phyloP scores from a whole-genome alignment of 768 basidiomycete species.

The Boletus rex-veris region DNA sequence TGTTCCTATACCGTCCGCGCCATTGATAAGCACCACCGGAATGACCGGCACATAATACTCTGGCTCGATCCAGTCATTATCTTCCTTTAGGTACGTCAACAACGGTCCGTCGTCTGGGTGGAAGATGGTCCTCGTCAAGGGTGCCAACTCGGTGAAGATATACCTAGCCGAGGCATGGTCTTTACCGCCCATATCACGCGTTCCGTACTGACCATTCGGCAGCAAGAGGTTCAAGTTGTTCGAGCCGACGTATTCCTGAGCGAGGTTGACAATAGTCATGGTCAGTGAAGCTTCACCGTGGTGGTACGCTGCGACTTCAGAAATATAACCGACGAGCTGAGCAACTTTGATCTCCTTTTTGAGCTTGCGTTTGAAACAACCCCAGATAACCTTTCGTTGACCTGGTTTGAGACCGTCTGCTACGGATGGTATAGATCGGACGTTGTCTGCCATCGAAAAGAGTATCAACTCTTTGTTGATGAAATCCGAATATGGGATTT shows the following conservation, averaged over 20 bases:
- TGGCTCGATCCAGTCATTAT: conserved; percentile 83
- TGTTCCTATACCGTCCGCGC: conserved; percentile 96
- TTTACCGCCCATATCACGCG: conserved; percentile 89
- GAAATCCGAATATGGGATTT: conserved; percentile 89
- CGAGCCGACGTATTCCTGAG: conserved; percentile 91
- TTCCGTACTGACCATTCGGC: conserved; percentile 95
- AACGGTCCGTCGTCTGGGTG: conserved; percentile 82
- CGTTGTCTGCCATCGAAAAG: conserved; percentile 99
- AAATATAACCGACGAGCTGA: conserved; percentile 93
- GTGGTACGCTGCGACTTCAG: conserved; percentile 92
- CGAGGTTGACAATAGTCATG: conserved; percentile 88
- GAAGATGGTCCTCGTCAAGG: conserved; percentile 74
- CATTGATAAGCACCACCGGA: conserved; percentile 88
- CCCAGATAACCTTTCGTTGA: conserved; percentile 96
- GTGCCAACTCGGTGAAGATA: conserved; percentile 79
- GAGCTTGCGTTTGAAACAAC: conserved; percentile 91
- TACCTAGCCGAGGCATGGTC: conserved; percentile 97
- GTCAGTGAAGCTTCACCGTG: conserved; percentile 90
- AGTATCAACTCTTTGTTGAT: conserved; percentile 97
- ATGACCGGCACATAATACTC: conserved; percentile 91
- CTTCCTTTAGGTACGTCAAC: conserved; percentile 82
- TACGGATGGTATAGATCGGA: conserved; percentile 94
- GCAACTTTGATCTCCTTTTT: conserved; percentile 93
- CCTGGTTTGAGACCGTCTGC: conserved; percentile 96
- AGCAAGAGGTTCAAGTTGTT: conserved; percentile 89